Percentiles rank a stretch among this genome's conserved stretches.
Evolutionary conservation across 2,329 filamentous ascomycete species (phyloP).

Genomic region (Cordyceps cateniannulata): DNA sequence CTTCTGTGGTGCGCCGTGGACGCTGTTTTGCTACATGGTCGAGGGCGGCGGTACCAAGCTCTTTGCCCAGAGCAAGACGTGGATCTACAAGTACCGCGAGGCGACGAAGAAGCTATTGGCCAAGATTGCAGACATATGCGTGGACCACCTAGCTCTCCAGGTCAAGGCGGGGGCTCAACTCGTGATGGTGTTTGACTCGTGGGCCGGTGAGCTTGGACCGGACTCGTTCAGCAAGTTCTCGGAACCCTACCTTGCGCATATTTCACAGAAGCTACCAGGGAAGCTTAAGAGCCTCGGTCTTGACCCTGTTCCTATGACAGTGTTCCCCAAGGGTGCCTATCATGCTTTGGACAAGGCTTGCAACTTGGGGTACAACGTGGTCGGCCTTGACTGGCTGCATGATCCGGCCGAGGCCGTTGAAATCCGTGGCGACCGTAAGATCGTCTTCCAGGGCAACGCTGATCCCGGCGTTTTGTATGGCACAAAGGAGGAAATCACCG

Average conservation of each 20-base stretch:
- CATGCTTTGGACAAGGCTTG: conserved; percentile 85
- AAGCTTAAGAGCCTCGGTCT: conserved; percentile 67
- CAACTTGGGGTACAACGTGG: conserved; percentile 83
- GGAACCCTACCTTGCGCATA: conserved; percentile 78
- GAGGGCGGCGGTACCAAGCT: conserved; percentile 95
- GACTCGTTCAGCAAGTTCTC: conserved; percentile 77
- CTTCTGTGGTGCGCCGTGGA: conserved; percentile 97
- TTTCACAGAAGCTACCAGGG: conserved; percentile 71
- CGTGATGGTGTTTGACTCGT: conserved; percentile 96
- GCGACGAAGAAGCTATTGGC: conserved; percentile 75
- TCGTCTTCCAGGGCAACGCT: conserved; percentile 89
- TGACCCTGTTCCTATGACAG: conserved; percentile 87
- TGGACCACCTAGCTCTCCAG: conserved; percentile 88
- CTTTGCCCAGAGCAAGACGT: conserved; percentile 90
- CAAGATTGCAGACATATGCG: conserved; percentile 90
- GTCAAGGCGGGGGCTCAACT: conserved; percentile 89
- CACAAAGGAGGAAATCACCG: conserved; percentile 70
- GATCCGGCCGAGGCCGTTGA: conserved; percentile 78
- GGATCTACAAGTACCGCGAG: conserved; percentile 84
- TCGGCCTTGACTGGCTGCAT: conserved; percentile 92
- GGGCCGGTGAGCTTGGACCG: conserved; percentile 90
- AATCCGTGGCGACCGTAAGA: conserved; percentile 65
- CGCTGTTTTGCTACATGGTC: conserved; percentile 96
- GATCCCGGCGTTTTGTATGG: conserved; percentile 93
- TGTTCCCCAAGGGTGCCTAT: conserved; percentile 97